phyloP scores from a whole-genome alignment of 768 basidiomycete species.

The Macrolepiota albuminosa region DNA sequence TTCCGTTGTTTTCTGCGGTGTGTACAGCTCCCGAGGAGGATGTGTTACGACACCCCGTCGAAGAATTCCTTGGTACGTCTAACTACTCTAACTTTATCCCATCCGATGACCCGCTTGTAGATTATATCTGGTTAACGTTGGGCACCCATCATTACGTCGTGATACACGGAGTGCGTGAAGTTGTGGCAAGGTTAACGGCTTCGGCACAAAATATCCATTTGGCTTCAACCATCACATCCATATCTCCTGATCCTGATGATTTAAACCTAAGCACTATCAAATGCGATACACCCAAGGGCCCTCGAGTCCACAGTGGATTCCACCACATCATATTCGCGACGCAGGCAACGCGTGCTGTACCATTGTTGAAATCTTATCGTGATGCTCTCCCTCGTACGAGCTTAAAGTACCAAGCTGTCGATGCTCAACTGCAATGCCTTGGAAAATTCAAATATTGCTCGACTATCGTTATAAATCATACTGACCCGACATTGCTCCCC shows the following conservation, averaged over 20 bases:
- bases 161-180: slow-evolving; percentile 51
- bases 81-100: neutral
- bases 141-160: slow-evolving; percentile 69
- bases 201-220: slow-evolving; percentile 50
- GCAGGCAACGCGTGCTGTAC: slow-evolving; percentile 60
- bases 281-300: slow-evolving; percentile 26
- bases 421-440: slow-evolving; percentile 44
- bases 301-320: slow-evolving; percentile 40
- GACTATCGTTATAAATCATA: slow-evolving; percentile 68
- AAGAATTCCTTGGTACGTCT: slow-evolving; percentile 58
- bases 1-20: slow-evolving; percentile 69
- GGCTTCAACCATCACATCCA: slow-evolving; percentile 42
- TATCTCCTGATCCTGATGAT: slow-evolving; percentile 34
- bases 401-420: slow-evolving; percentile 26
- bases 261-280: slow-evolving; percentile 32
- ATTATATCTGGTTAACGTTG: slow-evolving; percentile 68
- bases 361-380: slow-evolving; percentile 45
- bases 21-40: slow-evolving; percentile 59
- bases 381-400: slow-evolving; percentile 26
- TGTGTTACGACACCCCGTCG: slow-evolving; percentile 53
- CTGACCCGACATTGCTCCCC: slow-evolving; percentile 56
- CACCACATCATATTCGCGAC: slow-evolving; percentile 70
- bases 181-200: slow-evolving; percentile 45
- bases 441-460: slow-evolving; percentile 47
- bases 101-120: slow-evolving; percentile 25